phyloP scores from a whole-genome alignment of 768 basidiomycete genomes.

The Paxillus ammoniavirescens region DNA sequence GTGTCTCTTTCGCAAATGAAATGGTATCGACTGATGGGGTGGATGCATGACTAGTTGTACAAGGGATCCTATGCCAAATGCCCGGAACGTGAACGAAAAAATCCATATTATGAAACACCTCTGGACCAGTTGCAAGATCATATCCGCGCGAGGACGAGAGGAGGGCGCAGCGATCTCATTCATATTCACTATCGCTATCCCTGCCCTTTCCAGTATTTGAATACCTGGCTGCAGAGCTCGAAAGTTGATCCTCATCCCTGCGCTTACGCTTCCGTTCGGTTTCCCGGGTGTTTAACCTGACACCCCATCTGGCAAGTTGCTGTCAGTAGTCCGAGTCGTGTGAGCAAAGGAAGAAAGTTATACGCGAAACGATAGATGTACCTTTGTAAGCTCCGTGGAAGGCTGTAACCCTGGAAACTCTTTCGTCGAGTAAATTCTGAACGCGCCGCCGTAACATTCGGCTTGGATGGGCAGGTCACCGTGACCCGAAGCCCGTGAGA shows the following conservation, averaged over 20 bases:
- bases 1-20: slow-evolving; percentile 5
- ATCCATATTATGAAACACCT: slow-evolving; percentile 7
- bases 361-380: slow-evolving; percentile 15
- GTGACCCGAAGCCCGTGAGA: slow-evolving; percentile 32
- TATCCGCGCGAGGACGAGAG: not conserved
- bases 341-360: slow-evolving; percentile 2
- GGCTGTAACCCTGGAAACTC: slow-evolving; percentile 70
- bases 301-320: slow-evolving; percentile 36
- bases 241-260: slow-evolving; percentile 17
- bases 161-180: slow-evolving; percentile 4
- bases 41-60: slow-evolving; percentile 13
- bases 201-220: slow-evolving; percentile 3
- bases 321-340: slow-evolving; percentile 3
- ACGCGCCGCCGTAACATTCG: slow-evolving; percentile 65
- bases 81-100: slow-evolving; percentile 5
- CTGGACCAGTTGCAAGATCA: not conserved
- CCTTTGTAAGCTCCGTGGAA: slow-evolving; percentile 71
- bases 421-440: slow-evolving; percentile 70
- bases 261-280: slow-evolving; percentile 37
- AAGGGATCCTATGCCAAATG: slow-evolving; percentile 4
- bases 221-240: slow-evolving; percentile 5
- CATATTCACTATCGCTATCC: slow-evolving; percentile 26
- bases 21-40: slow-evolving; percentile 3
- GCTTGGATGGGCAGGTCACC: slow-evolving; percentile 47
- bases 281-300: slow-evolving; percentile 36